phyloP scores from a whole-genome alignment of 2,329 filamentous ascomycete species.

The Paecilomyces niveus region DNA sequence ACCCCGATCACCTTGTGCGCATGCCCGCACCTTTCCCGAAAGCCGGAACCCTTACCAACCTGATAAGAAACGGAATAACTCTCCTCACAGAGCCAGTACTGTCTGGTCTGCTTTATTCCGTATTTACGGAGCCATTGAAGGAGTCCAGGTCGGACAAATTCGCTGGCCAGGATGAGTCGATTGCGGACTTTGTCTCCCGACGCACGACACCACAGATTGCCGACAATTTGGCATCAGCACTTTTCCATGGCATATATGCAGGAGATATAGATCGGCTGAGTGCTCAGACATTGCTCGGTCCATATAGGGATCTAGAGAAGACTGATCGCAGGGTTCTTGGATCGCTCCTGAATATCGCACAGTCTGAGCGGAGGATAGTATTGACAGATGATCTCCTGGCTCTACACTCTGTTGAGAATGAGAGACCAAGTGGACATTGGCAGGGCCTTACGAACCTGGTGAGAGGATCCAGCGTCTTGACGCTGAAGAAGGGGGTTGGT shows the following conservation, averaged over 20 bases:
- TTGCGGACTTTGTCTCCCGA: constrained; percentile 59
- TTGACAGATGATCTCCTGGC: constrained; percentile 22
- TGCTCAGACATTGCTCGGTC: constrained; percentile 55
- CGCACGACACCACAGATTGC: constrained; percentile 50
- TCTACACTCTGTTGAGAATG: constrained; percentile 6
- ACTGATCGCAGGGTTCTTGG: constrained; percentile 12
- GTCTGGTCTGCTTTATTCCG: constrained; percentile 33
- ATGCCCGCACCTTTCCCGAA: constrained; percentile 44
- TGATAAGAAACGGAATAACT: constrained; percentile 24
- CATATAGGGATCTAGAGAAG: constrained; percentile 43
- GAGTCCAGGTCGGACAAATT: constrained; percentile 27
- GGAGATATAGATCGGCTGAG: constrained; percentile 80
- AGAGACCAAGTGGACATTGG: constrained; percentile 11
- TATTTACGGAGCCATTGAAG: constrained; percentile 25
- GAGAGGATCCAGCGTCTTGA: constrained; percentile 30
- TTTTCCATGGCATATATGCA: constrained; percentile 84
- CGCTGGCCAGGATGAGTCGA: constrained; percentile 54
- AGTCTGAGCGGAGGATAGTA: constrained; percentile 5
- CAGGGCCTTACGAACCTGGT: constrained; percentile 10
- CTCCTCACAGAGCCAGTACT: constrained; percentile 52
- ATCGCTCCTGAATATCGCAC: constrained; percentile 9
- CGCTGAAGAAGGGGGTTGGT: constrained; percentile 52
- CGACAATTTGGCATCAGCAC: constrained; percentile 67
- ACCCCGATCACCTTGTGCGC: constrained; percentile 70
- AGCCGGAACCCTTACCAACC: constrained; percentile 11